Percentiles rank a stretch among this genome's conserved stretches.
phyloP scores from a whole-genome alignment of 371 early-diverging fungal genomes.

The Entomophthora muscae region DNA sequence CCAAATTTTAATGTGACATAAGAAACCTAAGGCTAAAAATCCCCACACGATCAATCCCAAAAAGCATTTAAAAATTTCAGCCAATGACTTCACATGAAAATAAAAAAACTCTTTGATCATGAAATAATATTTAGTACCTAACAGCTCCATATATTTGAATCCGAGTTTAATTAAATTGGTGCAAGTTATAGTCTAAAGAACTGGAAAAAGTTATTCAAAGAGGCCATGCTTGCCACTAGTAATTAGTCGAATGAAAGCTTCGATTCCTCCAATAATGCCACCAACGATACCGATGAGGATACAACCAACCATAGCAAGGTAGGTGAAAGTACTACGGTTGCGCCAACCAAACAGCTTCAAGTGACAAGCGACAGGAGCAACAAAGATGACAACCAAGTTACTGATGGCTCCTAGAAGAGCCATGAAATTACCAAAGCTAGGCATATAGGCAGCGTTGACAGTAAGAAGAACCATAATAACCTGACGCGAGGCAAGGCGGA shows the following conservation, averaged over 20 bases:
- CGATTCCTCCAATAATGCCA: slow-evolving; percentile 50
- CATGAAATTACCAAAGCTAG: slow-evolving; percentile 67
- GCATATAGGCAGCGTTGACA: slow-evolving; percentile 41
- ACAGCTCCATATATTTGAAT: too few species aligned
- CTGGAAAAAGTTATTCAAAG: background rate
- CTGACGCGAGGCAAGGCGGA: slow-evolving; percentile 34
- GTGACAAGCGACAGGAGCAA: slow-evolving; percentile 66
- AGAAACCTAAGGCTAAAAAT: too few species aligned
- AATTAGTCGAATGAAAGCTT: slow-evolving; percentile 23
- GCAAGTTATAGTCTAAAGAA: too few species aligned
- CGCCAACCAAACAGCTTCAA: slow-evolving; percentile 49
- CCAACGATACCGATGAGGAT: slow-evolving; percentile 44
- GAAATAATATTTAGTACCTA: too few species aligned
- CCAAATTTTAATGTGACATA: too few species aligned
- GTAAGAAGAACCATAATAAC: slow-evolving; percentile 28
- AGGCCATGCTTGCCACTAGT: background rate
- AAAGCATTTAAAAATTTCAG: too few species aligned
- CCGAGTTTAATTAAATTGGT: too few species aligned
- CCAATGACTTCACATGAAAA: too few species aligned
- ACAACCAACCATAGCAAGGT: background rate
- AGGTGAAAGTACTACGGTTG: background rate
- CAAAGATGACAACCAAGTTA: slow-evolving; percentile 56
- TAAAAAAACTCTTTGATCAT: too few species aligned
- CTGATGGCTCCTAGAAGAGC: slow-evolving; percentile 63
- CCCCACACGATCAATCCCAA: too few species aligned